Conservation (phyloP, 257 asterid genomes). For the Nicotiana sylvestris region DNA sequence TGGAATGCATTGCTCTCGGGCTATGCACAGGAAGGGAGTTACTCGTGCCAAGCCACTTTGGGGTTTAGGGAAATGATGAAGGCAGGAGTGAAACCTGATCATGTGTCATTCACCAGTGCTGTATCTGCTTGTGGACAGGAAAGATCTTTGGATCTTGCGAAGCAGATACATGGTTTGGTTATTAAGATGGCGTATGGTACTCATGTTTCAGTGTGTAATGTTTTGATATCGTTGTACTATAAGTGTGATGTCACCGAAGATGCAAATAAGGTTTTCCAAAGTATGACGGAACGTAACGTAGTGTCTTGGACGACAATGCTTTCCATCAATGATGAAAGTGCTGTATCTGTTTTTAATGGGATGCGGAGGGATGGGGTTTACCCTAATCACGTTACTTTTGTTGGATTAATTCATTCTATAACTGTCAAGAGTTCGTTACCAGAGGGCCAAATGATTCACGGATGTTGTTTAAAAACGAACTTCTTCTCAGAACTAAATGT, state of each 20-base stretch:
- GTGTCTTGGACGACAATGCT: conserved; percentile 95
- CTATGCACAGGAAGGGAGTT: conserved; percentile 69
- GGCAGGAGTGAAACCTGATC: conserved; percentile 51
- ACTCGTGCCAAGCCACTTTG: conserved; percentile 45
- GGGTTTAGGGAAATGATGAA: conserved; percentile 58
- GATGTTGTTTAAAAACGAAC: conserved; percentile 49
- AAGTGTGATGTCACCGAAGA: conserved; percentile 50
- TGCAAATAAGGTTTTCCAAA: conserved; percentile 45
- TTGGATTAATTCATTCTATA: conserved; percentile 68
- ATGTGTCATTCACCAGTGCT: conserved; percentile 69
- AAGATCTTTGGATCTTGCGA: conserved; percentile 55
- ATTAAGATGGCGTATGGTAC: conserved; percentile 49
- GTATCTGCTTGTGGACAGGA: conserved; percentile 82
- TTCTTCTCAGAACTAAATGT: conserved; percentile 56
- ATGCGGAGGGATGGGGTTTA: conserved; percentile 55
- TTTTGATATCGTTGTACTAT: conserved; percentile 69
- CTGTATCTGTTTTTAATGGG: conserved; percentile 46
- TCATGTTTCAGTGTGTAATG: conserved; percentile 77
- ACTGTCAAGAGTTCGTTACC: conserved; percentile 36
- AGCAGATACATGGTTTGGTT: conserved; percentile 57
- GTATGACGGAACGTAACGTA: conserved; percentile 49
- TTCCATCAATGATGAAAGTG: conserved; percentile 52
- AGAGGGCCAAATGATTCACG: conserved; percentile 75
- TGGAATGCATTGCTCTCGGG: conserved; percentile 93
- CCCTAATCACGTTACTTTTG: conserved; percentile 86